phyloP scores from a whole-genome alignment of 1,284 basidiomycete species.

The Singerocomus inundabilis region DNA sequence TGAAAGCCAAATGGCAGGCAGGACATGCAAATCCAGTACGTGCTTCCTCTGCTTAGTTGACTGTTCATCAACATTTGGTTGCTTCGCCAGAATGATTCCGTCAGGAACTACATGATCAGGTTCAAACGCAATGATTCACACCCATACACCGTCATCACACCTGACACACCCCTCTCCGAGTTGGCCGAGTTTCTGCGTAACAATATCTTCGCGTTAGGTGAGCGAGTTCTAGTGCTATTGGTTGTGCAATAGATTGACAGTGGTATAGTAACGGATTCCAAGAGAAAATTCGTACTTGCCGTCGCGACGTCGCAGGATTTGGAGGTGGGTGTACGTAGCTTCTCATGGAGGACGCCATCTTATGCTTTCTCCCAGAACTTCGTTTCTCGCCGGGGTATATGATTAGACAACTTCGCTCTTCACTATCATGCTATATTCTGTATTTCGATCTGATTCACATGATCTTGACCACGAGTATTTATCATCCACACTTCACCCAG shows the following conservation, averaged over 20 bases:
- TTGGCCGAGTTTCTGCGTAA: constrained; percentile 71
- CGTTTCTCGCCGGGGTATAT: constrained; percentile 52
- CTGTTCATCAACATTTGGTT: not conserved
- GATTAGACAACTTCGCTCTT: constrained; percentile 7
- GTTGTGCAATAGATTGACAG: not conserved
- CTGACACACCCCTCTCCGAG: constrained; percentile 71
- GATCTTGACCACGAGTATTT: not conserved
- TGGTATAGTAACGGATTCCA: constrained; percentile 71
- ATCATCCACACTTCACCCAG: not conserved
- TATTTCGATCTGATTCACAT: not conserved
- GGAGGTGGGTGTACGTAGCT: constrained; percentile 45
- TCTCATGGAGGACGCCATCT: not conserved
- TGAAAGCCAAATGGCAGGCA: constrained; percentile 78
- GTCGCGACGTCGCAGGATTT: constrained; percentile 82
- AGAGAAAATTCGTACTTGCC: constrained; percentile 82
- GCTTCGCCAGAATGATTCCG: constrained; percentile 54
- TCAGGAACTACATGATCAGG: constrained; percentile 68
- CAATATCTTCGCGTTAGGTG: constrained; percentile 79
- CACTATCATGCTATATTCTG: not conserved
- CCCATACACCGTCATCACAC: constrained; percentile 79
- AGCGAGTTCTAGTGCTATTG: constrained; percentile 18
- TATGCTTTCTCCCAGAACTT: constrained; percentile 41
- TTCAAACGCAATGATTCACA: constrained; percentile 69
- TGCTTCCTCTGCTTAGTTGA: constrained; percentile 1
- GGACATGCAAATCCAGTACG: constrained; percentile 69